Conservation (phyloP, 257 asterid species). For the Ilex aquifolium region DNA sequence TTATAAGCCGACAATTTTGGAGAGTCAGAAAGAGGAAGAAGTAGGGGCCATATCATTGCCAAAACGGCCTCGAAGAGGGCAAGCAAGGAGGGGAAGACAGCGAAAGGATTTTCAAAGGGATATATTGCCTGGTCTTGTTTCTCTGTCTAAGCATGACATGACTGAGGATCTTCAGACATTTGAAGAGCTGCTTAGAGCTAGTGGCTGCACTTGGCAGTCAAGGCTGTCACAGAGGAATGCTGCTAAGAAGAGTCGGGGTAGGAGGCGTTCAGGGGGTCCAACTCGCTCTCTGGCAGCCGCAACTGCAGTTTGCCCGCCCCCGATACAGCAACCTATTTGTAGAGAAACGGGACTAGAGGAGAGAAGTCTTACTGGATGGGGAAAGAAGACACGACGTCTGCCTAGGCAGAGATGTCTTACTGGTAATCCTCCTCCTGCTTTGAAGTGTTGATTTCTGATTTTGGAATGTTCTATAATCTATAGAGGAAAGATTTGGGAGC, state of each 20-base stretch:
- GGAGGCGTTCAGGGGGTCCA: constrained; percentile 27
- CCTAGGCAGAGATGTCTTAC: constrained; percentile 52
- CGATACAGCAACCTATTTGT: constrained; percentile 21
- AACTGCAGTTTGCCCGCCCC: constrained; percentile 15
- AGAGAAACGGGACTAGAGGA: constrained; percentile 22
- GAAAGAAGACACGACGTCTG: constrained; percentile 65
- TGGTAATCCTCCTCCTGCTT: constrained; percentile 23
- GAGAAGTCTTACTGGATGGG: constrained; percentile 59
- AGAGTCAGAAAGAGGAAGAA: constrained; percentile 25
- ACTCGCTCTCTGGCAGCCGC: constrained; percentile 9
- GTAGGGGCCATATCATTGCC: constrained; percentile 5
- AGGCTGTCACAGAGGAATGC: constrained; percentile 22
- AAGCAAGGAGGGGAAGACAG: constrained; percentile 38
- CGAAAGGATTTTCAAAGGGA: constrained; percentile 60
- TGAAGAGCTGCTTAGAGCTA: constrained; percentile 42
- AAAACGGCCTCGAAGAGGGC: constrained; percentile 44
- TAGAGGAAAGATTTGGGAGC: no score
- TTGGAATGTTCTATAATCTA: not conserved
- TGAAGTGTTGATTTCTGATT: constrained; percentile 12
- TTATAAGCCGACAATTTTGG: constrained; percentile 11
- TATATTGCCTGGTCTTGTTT: constrained; percentile 55
- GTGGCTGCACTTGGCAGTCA: constrained; percentile 27
- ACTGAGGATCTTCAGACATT: constrained; percentile 64
- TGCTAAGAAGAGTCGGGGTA: constrained; percentile 29
- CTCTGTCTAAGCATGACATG: constrained; percentile 58